Conservation (phyloP, 106 monocot species). For the Allium sativum region DNA sequence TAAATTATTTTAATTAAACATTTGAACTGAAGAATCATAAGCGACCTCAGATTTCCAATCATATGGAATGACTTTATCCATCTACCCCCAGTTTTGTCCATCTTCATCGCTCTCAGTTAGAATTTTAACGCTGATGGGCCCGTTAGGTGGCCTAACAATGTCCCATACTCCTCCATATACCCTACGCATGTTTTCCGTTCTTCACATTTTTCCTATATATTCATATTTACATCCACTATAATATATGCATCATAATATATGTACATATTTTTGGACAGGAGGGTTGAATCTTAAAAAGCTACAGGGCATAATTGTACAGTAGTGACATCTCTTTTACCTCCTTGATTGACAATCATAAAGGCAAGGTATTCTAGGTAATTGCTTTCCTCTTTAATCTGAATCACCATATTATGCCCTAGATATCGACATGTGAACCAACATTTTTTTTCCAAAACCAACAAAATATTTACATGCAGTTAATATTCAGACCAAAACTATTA, state of each 20-base stretch:
- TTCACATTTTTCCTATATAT: slow-evolving; percentile 14
- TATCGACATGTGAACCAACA: slow-evolving; percentile 28
- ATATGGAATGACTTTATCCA: slow-evolving; percentile 4
- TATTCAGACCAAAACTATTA: no score
- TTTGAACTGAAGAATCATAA: slow-evolving; percentile 10
- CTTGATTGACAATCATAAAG: slow-evolving; percentile 18
- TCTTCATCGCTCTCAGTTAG: not conserved
- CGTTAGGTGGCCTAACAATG: slow-evolving; percentile 16
- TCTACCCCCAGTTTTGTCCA: slow-evolving; percentile 11
- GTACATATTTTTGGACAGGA: not conserved
- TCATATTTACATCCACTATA: not conserved
- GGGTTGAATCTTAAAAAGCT: not conserved
- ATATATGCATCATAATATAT: not conserved
- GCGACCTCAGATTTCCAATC: slow-evolving; percentile 17
- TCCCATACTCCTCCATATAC: slow-evolving; percentile 27
- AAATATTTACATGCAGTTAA: no score
- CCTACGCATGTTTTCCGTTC: slow-evolving; percentile 17
- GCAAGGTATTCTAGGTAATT: slow-evolving; percentile 21
- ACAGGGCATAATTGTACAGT: slow-evolving; percentile 19
- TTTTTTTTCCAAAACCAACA: no score
- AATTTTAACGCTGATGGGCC: slow-evolving; percentile 16
- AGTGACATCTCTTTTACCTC: slow-evolving; percentile 20
- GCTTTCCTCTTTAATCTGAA: slow-evolving; percentile 25
- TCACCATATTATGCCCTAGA: slow-evolving; percentile 22
- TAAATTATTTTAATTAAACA: no score